phyloP scores from a whole-genome alignment of 2,329 filamentous ascomycete genomes.

The Aspergillus thermomutatus region DNA sequence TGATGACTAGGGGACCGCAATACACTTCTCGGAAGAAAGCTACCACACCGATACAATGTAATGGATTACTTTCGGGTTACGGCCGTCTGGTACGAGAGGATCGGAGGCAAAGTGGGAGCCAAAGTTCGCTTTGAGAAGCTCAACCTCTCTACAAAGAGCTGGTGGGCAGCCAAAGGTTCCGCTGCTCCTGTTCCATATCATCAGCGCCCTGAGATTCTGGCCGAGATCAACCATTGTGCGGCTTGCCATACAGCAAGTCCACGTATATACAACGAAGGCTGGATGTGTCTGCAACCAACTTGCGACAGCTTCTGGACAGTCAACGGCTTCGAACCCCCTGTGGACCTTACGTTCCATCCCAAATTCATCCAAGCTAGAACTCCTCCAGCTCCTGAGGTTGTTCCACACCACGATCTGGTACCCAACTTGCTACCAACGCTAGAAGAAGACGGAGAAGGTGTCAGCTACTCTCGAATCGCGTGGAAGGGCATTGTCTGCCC shows the following conservation, averaged over 20 bases:
- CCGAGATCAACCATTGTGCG: conserved; percentile 32
- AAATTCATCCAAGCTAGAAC: conserved; percentile 57
- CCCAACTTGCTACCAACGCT: conserved; percentile 40
- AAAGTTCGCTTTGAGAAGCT: conserved; percentile 67
- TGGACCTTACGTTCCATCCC: conserved; percentile 48
- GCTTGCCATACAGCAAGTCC: conserved; percentile 38
- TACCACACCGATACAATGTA: conserved; percentile 61
- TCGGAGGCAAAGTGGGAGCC: conserved; percentile 41
- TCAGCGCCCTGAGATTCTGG: conserved; percentile 28
- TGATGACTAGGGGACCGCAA: conserved; percentile 51
- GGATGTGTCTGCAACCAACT: conserved; percentile 55
- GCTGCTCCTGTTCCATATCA: conserved; percentile 22
- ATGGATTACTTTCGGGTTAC: conserved; percentile 68
- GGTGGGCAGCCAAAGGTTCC: conserved; percentile 52
- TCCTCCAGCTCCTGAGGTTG: conserved; percentile 37
- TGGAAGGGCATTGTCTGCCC: conserved; percentile 67
- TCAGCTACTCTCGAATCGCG: conserved; percentile 50
- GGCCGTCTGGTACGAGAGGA: conserved; percentile 64
- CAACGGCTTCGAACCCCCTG: conserved; percentile 27
- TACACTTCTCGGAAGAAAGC: conserved; percentile 44
- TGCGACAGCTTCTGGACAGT: conserved; percentile 59
- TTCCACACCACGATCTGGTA: conserved; percentile 37
- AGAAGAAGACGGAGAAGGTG: conserved; percentile 31
- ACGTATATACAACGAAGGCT: conserved; percentile 45
- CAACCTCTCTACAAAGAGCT: conserved; percentile 49